Evolutionary conservation across 768 basidiomycete species (phyloP).

Genomic region (Trametopsis cervina): DNA sequence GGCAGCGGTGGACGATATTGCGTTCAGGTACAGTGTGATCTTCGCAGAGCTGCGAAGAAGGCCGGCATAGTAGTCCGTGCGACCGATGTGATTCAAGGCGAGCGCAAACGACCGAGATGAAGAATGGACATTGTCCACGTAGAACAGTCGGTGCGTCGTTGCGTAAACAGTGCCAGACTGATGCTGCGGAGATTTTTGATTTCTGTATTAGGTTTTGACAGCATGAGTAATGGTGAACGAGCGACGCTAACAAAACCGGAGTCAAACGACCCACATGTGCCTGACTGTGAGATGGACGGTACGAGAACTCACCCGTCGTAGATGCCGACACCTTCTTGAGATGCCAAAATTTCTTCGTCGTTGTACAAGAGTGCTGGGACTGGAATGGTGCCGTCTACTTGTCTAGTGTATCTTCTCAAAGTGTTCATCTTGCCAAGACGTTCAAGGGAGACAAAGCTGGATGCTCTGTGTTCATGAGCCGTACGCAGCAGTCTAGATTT

Average conservation of each 20-base stretch:
- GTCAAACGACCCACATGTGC: too few species aligned
- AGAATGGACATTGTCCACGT: conserved; percentile 50
- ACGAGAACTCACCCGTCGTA: conserved; percentile 76
- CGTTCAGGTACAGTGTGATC: conserved; percentile 65
- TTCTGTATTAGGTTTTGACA: conserved; percentile 34
- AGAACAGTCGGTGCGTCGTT: conserved; percentile 83
- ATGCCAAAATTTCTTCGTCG: conserved; percentile 70
- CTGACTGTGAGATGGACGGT: too few species aligned
- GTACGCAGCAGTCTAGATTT: neutral
- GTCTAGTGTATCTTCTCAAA: conserved; percentile 40
- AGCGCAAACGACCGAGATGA: conserved; percentile 58
- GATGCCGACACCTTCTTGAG: conserved; percentile 78
- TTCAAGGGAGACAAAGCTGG: too few species aligned
- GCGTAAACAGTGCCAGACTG: conserved; percentile 68
- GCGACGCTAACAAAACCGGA: neutral
- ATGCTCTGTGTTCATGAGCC: neutral
- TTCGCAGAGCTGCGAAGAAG: conserved; percentile 88
- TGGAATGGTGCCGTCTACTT: conserved; percentile 73
- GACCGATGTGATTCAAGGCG: conserved; percentile 54
- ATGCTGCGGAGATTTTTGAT: conserved; percentile 75
- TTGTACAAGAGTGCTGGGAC: conserved; percentile 68
- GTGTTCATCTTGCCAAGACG: conserved; percentile 2
- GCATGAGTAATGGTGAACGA: neutral
- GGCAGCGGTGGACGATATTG: conserved; percentile 5
- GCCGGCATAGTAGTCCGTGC: conserved; percentile 86